Evolutionary conservation across 257 asterid genomes (phyloP).

Genomic region (Solanum chmielewskii): DNA sequence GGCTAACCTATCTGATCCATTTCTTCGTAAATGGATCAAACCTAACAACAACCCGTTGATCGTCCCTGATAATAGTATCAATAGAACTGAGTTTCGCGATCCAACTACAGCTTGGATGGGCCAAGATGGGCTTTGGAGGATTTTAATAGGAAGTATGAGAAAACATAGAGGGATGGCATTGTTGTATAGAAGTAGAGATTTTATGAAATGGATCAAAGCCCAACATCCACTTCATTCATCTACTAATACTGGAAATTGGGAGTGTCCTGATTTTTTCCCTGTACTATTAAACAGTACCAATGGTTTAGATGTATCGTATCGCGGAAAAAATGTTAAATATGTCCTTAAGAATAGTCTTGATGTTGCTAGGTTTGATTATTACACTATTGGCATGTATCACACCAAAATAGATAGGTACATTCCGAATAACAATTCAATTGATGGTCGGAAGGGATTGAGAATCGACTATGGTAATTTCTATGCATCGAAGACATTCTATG

Average conservation of each 20-base stretch:
- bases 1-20: slow-evolving; percentile 31
- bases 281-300: not conserved
- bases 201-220: slow-evolving; percentile 28
- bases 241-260: slow-evolving; percentile 31
- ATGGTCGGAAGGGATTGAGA: slow-evolving; percentile 35
- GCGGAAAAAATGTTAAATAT: not conserved
- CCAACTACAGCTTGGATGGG: slow-evolving; percentile 52
- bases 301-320: slow-evolving; percentile 15
- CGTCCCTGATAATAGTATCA: slow-evolving; percentile 5
- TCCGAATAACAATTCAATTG: slow-evolving; percentile 24
- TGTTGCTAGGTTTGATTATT: slow-evolving; percentile 27
- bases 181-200: slow-evolving; percentile 28
- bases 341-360: slow-evolving; percentile 37
- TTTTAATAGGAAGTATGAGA: slow-evolving; percentile 13
- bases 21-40: slow-evolving; percentile 31
- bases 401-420: slow-evolving; percentile 9
- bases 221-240: slow-evolving; percentile 29
- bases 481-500: slow-evolving; percentile 47
- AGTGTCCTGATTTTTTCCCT: slow-evolving; percentile 47
- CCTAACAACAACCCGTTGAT: slow-evolving; percentile 36
- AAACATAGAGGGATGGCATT: slow-evolving; percentile 15
- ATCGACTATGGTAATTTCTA: slow-evolving; percentile 42
- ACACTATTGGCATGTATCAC: slow-evolving; percentile 25
- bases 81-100: slow-evolving; percentile 35
- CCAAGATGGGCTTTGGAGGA: slow-evolving; percentile 30